These are phyloP conservation scores for Vitis cinerea DNA, from an alignment of 164 flowering plant genomes.

Conservation along the genomic window DNA sequence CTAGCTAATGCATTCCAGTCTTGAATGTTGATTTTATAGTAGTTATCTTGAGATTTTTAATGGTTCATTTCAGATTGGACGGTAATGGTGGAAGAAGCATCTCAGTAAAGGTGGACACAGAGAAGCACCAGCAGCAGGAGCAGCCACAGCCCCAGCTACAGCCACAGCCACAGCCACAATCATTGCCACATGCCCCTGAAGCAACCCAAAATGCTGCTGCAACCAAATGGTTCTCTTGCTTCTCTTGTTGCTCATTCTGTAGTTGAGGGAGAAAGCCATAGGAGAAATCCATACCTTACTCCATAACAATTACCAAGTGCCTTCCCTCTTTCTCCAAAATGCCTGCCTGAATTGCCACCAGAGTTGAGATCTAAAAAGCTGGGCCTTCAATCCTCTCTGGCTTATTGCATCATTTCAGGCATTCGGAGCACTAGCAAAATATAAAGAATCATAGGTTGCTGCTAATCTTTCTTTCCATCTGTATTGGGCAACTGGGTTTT, in stretches of 20 bases:
- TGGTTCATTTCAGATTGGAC: constrained; percentile 17
- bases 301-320: not conserved
- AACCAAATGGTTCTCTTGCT: constrained; percentile 27
- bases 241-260: constrained; percentile 21
- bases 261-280: not conserved
- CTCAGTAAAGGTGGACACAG: constrained; percentile 6
- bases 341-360: not conserved
- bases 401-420: not conserved
- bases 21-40: no score
- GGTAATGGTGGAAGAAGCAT: constrained; percentile 12
- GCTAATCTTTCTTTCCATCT: not conserved
- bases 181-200: constrained; percentile 2
- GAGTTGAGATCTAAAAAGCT: not conserved
- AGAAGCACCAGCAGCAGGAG: constrained; percentile 6
- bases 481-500: no score
- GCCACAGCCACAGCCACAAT: not conserved
- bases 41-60: no score
- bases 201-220: constrained; percentile 1
- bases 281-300: not conserved
- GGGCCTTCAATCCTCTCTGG: not conserved
- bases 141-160: not conserved
- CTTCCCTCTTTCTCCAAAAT: not conserved
- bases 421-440: not conserved
- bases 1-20: no score
- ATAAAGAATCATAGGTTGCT: not conserved